phyloP scores from a whole-genome alignment of 495 filamentous ascomycete species.

The Neurospora pannonica region DNA sequence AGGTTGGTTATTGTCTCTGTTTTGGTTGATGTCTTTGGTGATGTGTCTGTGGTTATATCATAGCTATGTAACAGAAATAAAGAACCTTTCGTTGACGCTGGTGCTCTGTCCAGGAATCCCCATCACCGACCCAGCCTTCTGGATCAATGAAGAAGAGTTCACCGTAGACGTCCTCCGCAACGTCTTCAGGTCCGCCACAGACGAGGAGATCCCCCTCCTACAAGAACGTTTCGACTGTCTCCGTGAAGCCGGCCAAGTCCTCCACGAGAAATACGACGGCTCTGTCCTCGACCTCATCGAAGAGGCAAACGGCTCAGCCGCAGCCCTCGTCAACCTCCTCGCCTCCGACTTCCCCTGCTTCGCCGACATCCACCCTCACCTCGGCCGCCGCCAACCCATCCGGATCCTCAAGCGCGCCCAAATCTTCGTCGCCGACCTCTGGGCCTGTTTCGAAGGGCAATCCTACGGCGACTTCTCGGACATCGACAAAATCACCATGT shows the following conservation, averaged over 20 bases:
- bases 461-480: constrained; percentile 77
- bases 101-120: constrained; percentile 52
- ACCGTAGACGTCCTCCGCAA: constrained; percentile 62
- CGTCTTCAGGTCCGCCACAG: constrained; percentile 78
- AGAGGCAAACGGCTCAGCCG: constrained; percentile 69
- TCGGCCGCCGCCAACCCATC: constrained; percentile 55
- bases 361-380: constrained; percentile 65
- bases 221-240: constrained; percentile 69
- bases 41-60: not conserved
- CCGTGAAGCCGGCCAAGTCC: constrained; percentile 72
- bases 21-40: constrained; percentile 3
- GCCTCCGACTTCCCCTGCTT: constrained; percentile 77
- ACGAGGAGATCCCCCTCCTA: constrained; percentile 81
- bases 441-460: constrained; percentile 84
- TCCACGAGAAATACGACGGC: constrained; percentile 78
- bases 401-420: constrained; percentile 89
- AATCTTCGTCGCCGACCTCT: constrained; percentile 89
- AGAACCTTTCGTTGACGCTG: not conserved
- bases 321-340: constrained; percentile 72
- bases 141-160: constrained; percentile 68
- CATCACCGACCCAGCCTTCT: constrained; percentile 82
- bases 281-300: constrained; percentile 65
- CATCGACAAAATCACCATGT: constrained; percentile 95
- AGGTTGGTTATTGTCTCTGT: constrained; percentile 39
- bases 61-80: not conserved